Conservation (phyloP, 306 rosid genomes). For the Cucumis hystrix region DNA sequence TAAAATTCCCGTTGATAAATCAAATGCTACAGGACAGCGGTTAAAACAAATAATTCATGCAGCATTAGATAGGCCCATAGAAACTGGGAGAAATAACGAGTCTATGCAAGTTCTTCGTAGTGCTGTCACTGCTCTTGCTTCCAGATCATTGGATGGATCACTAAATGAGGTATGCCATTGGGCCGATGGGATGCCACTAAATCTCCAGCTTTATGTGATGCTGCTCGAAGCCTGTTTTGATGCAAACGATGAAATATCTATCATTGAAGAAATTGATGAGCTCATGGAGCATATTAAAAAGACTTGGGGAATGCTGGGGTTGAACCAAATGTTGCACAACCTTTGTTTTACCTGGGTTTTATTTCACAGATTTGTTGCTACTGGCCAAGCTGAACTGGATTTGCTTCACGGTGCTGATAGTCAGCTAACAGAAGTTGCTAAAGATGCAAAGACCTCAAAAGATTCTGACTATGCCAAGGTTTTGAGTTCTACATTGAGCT, state of each 20-base stretch:
- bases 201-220: slow-evolving; percentile 77
- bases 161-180: slow-evolving; percentile 72
- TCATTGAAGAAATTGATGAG: slow-evolving; percentile 84
- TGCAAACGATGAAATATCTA: slow-evolving; percentile 52
- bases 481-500: slow-evolving; percentile 80
- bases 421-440: slow-evolving; percentile 84
- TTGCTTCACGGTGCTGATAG: slow-evolving; percentile 58
- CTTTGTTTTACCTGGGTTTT: slow-evolving; percentile 95
- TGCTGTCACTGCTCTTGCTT: slow-evolving; percentile 75
- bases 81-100: slow-evolving; percentile 82
- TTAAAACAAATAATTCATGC: slow-evolving; percentile 64
- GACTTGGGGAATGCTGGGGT: slow-evolving; percentile 96
- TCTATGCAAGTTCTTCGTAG: slow-evolving; percentile 91
- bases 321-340: slow-evolving; percentile 75
- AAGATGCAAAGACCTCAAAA: slow-evolving; percentile 82
- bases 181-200: slow-evolving; percentile 97
- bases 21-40: slow-evolving; percentile 57
- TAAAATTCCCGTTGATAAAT: slow-evolving; percentile 53
- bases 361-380: slow-evolving; percentile 81
- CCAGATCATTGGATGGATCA: slow-evolving; percentile 73
- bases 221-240: slow-evolving; percentile 85
- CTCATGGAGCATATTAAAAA: slow-evolving; percentile 93
- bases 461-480: slow-evolving; percentile 66
- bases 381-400: slow-evolving; percentile 77
- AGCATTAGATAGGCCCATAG: slow-evolving; percentile 69